These are phyloP conservation scores for Mariannaea sp. DNA, from an alignment of 2,329 filamentous ascomycete genomes.

Conservation along the genomic window DNA sequence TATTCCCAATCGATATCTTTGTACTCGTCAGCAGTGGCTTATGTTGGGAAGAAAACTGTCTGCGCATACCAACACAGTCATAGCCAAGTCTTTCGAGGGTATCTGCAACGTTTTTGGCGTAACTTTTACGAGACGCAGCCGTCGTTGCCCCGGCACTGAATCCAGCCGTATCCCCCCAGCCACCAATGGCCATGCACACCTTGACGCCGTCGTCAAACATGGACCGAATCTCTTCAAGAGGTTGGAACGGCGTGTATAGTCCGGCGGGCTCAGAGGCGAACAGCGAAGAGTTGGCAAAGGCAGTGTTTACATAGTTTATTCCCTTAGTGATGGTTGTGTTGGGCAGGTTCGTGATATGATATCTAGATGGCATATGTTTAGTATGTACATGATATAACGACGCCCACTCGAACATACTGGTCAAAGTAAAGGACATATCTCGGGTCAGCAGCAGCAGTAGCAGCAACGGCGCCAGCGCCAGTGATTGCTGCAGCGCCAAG, in stretches of 20 bases:
- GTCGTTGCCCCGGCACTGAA: slow-evolving; percentile 57
- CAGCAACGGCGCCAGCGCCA: too few species aligned
- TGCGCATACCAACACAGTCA: slow-evolving; percentile 60
- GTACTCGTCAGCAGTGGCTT: neutral
- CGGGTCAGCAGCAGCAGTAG: slow-evolving; percentile 30
- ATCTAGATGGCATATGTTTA: slow-evolving; percentile 39
- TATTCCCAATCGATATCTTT: slow-evolving; percentile 71
- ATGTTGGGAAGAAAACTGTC: neutral
- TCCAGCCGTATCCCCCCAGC: slow-evolving; percentile 65
- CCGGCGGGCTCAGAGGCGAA: slow-evolving; percentile 50
- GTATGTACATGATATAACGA: rapidly evolving
- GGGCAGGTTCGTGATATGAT: slow-evolving; percentile 46
- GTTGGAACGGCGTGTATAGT: slow-evolving; percentile 58
- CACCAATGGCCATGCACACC: slow-evolving; percentile 67
- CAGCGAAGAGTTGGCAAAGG: slow-evolving; percentile 55
- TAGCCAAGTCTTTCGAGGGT: slow-evolving; percentile 60
- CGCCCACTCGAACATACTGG: slow-evolving; percentile 45
- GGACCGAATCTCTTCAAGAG: slow-evolving; percentile 54
- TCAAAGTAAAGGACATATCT: slow-evolving; percentile 52
- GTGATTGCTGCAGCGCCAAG: slow-evolving; percentile 25
- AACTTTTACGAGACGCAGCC: slow-evolving; percentile 52
- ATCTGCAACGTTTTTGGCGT: slow-evolving; percentile 61
- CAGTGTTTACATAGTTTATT: slow-evolving; percentile 60
- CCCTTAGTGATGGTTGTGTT: slow-evolving; percentile 45
- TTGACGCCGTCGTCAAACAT: slow-evolving; percentile 60